Percentiles rank a stretch among this genome's conserved stretches.
phyloP scores from a whole-genome alignment of 257 asterid genomes.

The Petunia axillaris region DNA sequence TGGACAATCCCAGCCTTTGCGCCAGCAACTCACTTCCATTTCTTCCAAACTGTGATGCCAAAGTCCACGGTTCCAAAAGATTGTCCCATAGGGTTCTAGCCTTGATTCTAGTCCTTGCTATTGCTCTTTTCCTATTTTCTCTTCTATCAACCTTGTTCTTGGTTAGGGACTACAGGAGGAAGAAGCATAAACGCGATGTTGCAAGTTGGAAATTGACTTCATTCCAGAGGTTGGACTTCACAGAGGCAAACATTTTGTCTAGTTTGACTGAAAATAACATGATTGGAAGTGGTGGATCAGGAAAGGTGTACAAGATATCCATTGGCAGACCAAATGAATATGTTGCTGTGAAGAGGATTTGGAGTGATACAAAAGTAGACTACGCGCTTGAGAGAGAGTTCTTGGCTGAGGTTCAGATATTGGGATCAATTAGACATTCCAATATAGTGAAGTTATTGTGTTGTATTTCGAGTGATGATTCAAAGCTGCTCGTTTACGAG shows the following conservation, averaged over 20 bases:
- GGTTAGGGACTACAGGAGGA: constrained; percentile 56
- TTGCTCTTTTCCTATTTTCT: constrained; percentile 37
- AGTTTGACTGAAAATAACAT: constrained; percentile 53
- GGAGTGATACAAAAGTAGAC: constrained; percentile 43
- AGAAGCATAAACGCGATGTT: constrained; percentile 57
- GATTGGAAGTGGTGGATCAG: constrained; percentile 71
- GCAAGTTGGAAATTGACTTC: constrained; percentile 82
- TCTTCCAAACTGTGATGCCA: constrained; percentile 49
- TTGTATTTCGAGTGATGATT: constrained; percentile 50
- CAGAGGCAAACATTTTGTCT: constrained; percentile 48
- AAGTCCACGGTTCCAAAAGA: constrained; percentile 35
- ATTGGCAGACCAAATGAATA: constrained; percentile 35
- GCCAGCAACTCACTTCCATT: constrained; percentile 39
- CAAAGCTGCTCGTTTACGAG: constrained; percentile 65
- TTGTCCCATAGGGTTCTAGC: constrained; percentile 48
- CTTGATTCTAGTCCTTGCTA: constrained; percentile 50
- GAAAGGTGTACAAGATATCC: constrained; percentile 55
- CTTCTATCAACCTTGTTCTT: constrained; percentile 38
- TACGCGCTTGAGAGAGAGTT: constrained; percentile 56
- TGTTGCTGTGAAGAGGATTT: constrained; percentile 62
- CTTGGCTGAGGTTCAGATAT: constrained; percentile 60
- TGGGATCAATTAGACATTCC: constrained; percentile 61
- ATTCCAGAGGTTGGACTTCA: constrained; percentile 61
- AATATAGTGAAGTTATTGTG: constrained; percentile 69
- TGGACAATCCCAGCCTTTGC: constrained; percentile 66